Evolutionary conservation across 179 eudicot genomes (phyloP).

Genomic region (Silene noctiflora): DNA sequence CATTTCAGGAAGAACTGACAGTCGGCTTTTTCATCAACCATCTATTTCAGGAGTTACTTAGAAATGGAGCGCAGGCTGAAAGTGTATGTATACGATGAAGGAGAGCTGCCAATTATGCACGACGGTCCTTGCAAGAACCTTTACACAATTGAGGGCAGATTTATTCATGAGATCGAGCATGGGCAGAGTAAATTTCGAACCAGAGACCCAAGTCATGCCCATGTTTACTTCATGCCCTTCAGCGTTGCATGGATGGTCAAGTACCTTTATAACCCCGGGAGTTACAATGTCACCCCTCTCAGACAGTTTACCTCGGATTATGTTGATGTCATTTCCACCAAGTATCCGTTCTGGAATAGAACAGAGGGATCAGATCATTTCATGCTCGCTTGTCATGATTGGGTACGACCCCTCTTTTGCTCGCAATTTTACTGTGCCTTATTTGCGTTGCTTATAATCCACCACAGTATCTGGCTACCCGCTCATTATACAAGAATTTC

Average conservation of each 20-base stretch:
- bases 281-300: constrained; percentile 54
- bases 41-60: constrained; percentile 55
- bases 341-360: constrained; percentile 72
- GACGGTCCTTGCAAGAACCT: constrained; percentile 84
- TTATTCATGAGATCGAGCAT: constrained; percentile 71
- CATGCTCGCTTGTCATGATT: constrained; percentile 90
- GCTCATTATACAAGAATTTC: no score
- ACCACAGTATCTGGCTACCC: no score
- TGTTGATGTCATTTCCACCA: constrained; percentile 58
- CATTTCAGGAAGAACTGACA: constrained; percentile 37
- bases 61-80: constrained; percentile 83
- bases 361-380: constrained; percentile 75
- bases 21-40: background rate
- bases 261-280: constrained; percentile 52
- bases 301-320: constrained; percentile 63
- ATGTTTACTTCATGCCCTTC: constrained; percentile 82
- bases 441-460: no score
- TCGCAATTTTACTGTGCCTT: no score
- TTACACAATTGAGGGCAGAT: constrained; percentile 76
- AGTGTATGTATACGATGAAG: constrained; percentile 76
- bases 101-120: constrained; percentile 72
- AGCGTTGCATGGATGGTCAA: constrained; percentile 82
- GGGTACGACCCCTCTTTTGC: constrained; percentile 40
- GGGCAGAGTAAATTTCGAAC: constrained; percentile 49
- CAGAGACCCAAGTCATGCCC: constrained; percentile 48